Evolutionary conservation across 345 rosid species (phyloP).

Genomic region (Mercurialis annua): DNA sequence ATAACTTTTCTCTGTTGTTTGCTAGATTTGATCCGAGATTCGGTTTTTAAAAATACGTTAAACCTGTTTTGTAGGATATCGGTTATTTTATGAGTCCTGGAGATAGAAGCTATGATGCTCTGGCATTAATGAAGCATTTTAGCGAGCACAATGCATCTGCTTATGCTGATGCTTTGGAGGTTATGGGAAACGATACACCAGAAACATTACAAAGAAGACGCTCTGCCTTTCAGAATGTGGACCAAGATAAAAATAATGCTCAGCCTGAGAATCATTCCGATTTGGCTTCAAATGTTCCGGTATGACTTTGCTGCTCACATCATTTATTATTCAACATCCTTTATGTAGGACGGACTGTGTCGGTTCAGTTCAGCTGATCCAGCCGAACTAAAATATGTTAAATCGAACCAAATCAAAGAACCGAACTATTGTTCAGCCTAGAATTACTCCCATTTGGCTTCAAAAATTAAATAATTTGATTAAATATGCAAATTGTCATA

Average conservation of each 20-base stretch:
- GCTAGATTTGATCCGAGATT: neutral
- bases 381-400: too few relatives aligned
- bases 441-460: too few relatives aligned
- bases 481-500: too few relatives aligned
- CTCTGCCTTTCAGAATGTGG: constrained; percentile 29
- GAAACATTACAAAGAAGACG: constrained; percentile 48
- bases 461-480: too few relatives aligned
- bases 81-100: constrained; percentile 88
- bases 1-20: neutral
- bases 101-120: constrained; percentile 84
- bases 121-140: constrained; percentile 84
- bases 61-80: constrained; percentile 60
- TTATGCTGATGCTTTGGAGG: constrained; percentile 90
- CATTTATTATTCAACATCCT: neutral
- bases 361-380: too few relatives aligned
- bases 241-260: constrained; percentile 41
- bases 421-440: too few relatives aligned
- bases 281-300: constrained; percentile 44
- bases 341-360: too few relatives aligned
- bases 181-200: constrained; percentile 73
- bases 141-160: constrained; percentile 82
- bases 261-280: constrained; percentile 40
- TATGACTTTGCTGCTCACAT: constrained; percentile 19
- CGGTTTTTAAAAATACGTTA: neutral
- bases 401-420: too few relatives aligned